phyloP scores from a whole-genome alignment of 2,329 filamentous ascomycete genomes.

The Penicillium frequentans region DNA sequence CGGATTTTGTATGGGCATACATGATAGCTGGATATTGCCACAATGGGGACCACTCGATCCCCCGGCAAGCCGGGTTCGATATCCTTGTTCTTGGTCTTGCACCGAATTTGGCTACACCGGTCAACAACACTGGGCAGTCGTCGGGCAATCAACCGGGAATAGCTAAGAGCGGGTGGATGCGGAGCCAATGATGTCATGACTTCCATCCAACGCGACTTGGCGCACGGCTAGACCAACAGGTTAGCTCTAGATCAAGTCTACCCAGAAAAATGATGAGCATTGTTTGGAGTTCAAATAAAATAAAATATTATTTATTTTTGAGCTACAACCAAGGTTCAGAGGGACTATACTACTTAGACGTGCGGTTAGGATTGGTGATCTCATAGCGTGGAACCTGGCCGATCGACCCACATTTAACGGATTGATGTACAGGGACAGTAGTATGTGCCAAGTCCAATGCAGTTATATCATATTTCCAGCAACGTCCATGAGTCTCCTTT shows the following conservation, averaged over 20 bases:
- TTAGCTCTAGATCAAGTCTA: background rate
- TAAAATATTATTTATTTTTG: background rate
- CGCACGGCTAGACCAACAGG: background rate
- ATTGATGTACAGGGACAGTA: background rate
- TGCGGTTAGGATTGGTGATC: background rate
- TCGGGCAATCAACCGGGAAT: background rate
- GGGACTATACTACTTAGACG: background rate
- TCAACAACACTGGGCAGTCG: background rate
- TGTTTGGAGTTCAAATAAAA: background rate
- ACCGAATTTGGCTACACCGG: background rate
- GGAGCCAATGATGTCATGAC: slow-evolving; percentile 22
- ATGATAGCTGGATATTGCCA: background rate
- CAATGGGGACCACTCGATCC: background rate
- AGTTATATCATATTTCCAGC: background rate
- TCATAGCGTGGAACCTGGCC: background rate
- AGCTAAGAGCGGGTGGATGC: background rate
- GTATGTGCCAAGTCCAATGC: background rate
- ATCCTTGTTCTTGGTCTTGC: background rate
- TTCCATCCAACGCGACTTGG: background rate
- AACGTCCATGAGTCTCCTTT: too few species aligned
- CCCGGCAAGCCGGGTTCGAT: slow-evolving; percentile 1
- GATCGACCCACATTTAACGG: background rate
- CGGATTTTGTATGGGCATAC: background rate
- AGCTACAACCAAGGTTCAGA: background rate
- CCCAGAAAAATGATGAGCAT: background rate